phyloP scores from a whole-genome alignment of 805 yeast species.

The Spathaspora gorwiae region DNA sequence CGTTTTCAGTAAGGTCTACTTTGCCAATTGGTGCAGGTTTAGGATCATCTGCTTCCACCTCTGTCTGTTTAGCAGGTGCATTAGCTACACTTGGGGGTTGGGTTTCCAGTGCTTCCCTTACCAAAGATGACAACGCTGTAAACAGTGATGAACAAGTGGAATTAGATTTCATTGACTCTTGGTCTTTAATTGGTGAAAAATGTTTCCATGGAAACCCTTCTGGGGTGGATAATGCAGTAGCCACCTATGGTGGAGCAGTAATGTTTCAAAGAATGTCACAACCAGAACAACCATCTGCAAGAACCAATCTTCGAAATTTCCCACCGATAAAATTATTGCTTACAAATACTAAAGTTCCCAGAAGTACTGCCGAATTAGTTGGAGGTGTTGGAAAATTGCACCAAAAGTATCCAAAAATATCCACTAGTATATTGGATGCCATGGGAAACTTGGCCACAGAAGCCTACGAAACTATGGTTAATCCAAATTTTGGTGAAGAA shows the following conservation, averaged over 20 bases:
- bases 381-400: constrained; percentile 62
- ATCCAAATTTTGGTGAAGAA: constrained; percentile 45
- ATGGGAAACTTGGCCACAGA: constrained; percentile 71
- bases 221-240: constrained; percentile 95
- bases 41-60: constrained; percentile 88
- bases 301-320: constrained; percentile 65
- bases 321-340: constrained; percentile 72
- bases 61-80: constrained; percentile 80
- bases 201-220: constrained; percentile 96
- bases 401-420: constrained; percentile 49
- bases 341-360: constrained; percentile 82
- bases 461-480: constrained; percentile 62
- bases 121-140: constrained; percentile 25
- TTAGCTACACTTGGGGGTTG: constrained; percentile 58
- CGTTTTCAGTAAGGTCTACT: constrained; percentile 71
- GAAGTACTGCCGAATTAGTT: constrained; percentile 82
- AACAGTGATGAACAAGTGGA: constrained; percentile 32
- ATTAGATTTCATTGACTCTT: constrained; percentile 63
- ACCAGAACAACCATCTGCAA: constrained; percentile 51
- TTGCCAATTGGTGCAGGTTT: constrained; percentile 95
- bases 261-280: constrained; percentile 65
- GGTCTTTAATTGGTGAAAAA: constrained; percentile 92
- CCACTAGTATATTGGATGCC: constrained; percentile 61
- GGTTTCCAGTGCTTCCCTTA: constrained; percentile 35
- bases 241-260: constrained; percentile 95